Evolutionary conservation across 257 asterid genomes (phyloP).

Genomic region (Solanum tarapatanum): DNA sequence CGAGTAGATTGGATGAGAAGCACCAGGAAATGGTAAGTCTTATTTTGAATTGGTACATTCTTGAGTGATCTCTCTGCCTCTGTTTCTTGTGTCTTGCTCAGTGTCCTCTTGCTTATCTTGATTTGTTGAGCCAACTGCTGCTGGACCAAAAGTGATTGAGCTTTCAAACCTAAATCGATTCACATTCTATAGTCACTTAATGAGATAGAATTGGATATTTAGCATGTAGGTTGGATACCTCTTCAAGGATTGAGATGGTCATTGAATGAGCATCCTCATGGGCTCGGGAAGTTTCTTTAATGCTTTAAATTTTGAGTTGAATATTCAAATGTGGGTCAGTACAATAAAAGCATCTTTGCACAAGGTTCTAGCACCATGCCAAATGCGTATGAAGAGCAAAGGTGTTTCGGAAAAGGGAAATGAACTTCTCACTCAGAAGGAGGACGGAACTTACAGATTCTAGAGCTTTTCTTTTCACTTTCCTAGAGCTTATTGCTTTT

Average conservation of each 20-base stretch:
- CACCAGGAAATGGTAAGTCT: conserved; percentile 60
- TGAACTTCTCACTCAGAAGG: neutral
- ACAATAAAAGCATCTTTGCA: neutral
- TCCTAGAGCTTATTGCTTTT: neutral
- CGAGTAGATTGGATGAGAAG: conserved; percentile 45
- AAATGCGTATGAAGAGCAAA: neutral
- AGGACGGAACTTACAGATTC: neutral
- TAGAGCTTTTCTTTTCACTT: neutral
- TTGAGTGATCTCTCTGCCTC: neutral
- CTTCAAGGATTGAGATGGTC: neutral
- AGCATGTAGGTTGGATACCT: neutral
- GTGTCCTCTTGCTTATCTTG: neutral
- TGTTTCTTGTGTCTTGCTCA: neutral
- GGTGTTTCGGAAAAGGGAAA: neutral
- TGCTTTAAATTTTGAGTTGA: neutral
- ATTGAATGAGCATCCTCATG: neutral
- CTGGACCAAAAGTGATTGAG: neutral
- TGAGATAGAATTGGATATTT: neutral
- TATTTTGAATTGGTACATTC: neutral
- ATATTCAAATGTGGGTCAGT: neutral
- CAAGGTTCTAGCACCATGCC: neutral
- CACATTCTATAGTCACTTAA: neutral
- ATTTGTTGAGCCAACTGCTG: neutral
- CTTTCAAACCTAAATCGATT: neutral
- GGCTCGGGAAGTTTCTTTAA: neutral